phyloP scores from a whole-genome alignment of 2,329 filamentous ascomycete species.

The Fonsecaea multimorphosa region DNA sequence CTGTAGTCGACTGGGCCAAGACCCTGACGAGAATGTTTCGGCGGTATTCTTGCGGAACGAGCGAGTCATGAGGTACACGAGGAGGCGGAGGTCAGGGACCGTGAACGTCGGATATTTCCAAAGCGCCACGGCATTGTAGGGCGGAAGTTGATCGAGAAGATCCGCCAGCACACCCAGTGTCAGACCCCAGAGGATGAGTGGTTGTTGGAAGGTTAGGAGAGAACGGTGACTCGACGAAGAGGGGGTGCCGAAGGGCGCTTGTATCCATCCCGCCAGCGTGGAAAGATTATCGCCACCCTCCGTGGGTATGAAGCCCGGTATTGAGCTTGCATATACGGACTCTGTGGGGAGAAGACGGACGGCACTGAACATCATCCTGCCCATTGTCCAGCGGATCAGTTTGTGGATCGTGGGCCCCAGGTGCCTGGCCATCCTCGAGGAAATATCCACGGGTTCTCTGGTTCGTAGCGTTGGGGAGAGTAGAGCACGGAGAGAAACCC shows the following conservation, averaged over 20 bases:
- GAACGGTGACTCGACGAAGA: constrained; percentile 28
- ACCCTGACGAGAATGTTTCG: constrained; percentile 44
- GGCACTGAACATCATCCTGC: constrained; percentile 71
- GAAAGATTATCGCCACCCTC: constrained; percentile 39
- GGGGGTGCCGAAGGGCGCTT: constrained; percentile 33
- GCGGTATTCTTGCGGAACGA: constrained; percentile 61
- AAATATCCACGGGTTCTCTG: constrained; percentile 68
- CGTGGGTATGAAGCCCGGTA: constrained; percentile 56
- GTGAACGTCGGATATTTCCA: constrained; percentile 75
- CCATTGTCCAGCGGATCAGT: constrained; percentile 63
- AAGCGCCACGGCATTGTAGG: constrained; percentile 64
- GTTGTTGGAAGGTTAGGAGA: constrained; percentile 45
- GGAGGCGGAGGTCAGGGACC: constrained; percentile 63
- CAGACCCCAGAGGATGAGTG: constrained; percentile 70
- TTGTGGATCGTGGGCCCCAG: constrained; percentile 61
- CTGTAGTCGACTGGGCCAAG: constrained; percentile 41
- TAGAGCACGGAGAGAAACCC: constrained; percentile 69
- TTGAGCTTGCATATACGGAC: constrained; percentile 63
- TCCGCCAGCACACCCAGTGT: constrained; percentile 71
- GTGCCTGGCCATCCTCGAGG: constrained; percentile 64
- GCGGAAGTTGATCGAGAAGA: constrained; percentile 71
- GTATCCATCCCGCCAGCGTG: constrained; percentile 37
- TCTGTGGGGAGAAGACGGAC: constrained; percentile 67
- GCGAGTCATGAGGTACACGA: constrained; percentile 66
- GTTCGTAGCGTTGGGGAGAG: constrained; percentile 66